Conservation (phyloP, 1,284 basidiomycete genomes). For the Exobasidium rhododendri region DNA sequence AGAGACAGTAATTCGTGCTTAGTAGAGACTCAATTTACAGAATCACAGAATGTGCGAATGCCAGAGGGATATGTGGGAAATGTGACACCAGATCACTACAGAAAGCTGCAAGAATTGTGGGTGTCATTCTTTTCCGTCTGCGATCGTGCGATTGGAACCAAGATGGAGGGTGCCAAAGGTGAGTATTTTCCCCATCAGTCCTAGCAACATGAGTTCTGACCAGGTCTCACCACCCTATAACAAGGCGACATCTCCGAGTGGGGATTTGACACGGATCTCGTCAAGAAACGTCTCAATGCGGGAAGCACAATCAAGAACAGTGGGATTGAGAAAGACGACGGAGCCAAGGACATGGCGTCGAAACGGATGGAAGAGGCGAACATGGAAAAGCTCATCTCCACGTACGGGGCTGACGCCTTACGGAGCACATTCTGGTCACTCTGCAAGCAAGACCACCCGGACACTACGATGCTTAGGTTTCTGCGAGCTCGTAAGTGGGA, state of each 20-base stretch:
- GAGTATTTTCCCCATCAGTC: background rate
- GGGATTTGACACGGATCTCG: constrained; percentile 18
- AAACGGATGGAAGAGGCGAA: constrained; percentile 47
- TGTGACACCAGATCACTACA: constrained; percentile 47
- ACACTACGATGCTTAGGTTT: constrained; percentile 53
- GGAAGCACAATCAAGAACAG: constrained; percentile 30
- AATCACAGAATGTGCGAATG: background rate
- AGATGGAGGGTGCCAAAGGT: background rate
- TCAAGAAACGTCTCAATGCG: constrained; percentile 19
- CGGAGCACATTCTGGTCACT: constrained; percentile 55
- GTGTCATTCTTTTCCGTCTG: constrained; percentile 36
- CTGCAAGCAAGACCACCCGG: constrained; percentile 43
- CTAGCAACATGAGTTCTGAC: constrained; percentile 29
- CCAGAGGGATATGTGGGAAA: constrained; percentile 32
- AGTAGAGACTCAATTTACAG: background rate
- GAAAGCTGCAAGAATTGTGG: constrained; percentile 52
- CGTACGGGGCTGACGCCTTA: constrained; percentile 54
- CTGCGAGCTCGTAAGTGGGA: constrained; percentile 56
- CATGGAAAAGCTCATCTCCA: constrained; percentile 51
- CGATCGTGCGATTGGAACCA: constrained; percentile 9
- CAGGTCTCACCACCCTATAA: constrained; percentile 13
- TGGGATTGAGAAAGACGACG: constrained; percentile 49
- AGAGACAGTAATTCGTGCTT: background rate
- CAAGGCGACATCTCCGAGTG: constrained; percentile 17
- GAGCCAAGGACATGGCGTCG: constrained; percentile 46